phyloP scores from a whole-genome alignment of 495 filamentous ascomycete genomes.

The Annulohypoxylon stygium region DNA sequence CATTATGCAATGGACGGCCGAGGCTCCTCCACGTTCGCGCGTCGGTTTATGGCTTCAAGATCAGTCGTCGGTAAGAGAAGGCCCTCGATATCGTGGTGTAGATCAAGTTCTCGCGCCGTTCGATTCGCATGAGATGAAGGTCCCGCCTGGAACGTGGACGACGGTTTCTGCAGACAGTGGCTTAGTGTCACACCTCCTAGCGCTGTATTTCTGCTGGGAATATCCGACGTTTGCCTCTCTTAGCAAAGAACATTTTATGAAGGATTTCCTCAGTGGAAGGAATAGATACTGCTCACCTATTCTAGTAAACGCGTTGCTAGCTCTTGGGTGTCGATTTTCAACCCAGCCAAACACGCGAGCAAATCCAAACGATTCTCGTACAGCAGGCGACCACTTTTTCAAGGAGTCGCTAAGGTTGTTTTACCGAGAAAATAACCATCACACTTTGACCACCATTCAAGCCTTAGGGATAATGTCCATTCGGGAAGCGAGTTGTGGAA shows the following conservation, averaged over 20 bases:
- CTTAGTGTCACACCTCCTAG: conserved; percentile 73
- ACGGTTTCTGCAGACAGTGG: conserved; percentile 67
- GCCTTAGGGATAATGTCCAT: conserved; percentile 82
- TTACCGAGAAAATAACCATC: conserved; percentile 66
- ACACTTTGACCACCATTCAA: conserved; percentile 80
- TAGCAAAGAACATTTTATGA: conserved; percentile 77
- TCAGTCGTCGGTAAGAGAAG: conserved; percentile 40
- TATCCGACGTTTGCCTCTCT: conserved; percentile 81
- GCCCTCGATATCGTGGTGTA: conserved; percentile 47
- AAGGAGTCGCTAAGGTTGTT: conserved; percentile 72
- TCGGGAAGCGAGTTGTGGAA: conserved; percentile 71
- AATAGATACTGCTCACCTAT: conserved; percentile 77
- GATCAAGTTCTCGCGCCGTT: conserved; percentile 56
- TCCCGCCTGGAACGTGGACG: conserved; percentile 68
- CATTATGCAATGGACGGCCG: conserved; percentile 55
- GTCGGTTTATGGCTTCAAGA: conserved; percentile 58
- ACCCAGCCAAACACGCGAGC: conserved; percentile 71
- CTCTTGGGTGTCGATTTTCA: conserved; percentile 80
- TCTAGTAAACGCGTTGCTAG: conserved; percentile 80
- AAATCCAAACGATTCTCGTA: conserved; percentile 70
- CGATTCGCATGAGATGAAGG: conserved; percentile 52
- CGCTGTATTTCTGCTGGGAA: conserved; percentile 85
- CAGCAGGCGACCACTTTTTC: conserved; percentile 81
- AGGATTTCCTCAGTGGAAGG: conserved; percentile 69
- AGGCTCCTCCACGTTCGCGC: conserved; percentile 55